Conservation (phyloP, 75 land plant genomes). For the Azolla pinnata region DNA sequence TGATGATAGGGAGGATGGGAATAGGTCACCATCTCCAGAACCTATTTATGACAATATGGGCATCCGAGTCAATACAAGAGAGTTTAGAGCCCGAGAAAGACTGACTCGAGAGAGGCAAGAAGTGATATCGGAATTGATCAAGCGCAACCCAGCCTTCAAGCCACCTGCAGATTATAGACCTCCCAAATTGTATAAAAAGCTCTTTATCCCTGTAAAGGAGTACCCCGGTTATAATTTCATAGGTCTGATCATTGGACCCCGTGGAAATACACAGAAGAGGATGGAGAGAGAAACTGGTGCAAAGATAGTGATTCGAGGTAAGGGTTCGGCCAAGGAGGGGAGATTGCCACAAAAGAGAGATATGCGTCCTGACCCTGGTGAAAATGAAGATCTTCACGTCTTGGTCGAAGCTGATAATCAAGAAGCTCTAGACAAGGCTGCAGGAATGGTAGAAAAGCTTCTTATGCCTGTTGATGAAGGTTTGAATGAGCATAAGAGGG, state of each 20-base stretch:
- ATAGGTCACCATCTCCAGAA: constrained; percentile 83
- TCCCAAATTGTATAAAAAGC: constrained; percentile 82
- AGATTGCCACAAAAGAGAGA: constrained; percentile 72
- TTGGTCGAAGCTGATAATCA: constrained; percentile 88
- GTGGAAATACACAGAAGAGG: constrained; percentile 98
- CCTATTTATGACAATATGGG: constrained; percentile 96
- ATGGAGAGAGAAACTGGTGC: constrained; percentile 99
- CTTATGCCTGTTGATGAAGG: constrained; percentile 89
- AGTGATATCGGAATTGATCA: constrained; percentile 68
- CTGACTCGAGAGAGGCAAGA: constrained; percentile 72
- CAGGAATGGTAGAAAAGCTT: constrained; percentile 86
- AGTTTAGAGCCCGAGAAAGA: constrained; percentile 73
- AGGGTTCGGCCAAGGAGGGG: constrained; percentile 89
- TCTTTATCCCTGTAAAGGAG: constrained; percentile 91
- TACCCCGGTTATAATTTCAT: constrained; percentile 96
- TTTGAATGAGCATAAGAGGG: constrained; percentile 85
- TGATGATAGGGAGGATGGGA: constrained; percentile 73
- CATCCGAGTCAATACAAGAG: constrained; percentile 74
- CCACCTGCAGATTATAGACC: constrained; percentile 95
- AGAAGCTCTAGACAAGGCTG: constrained; percentile 79
- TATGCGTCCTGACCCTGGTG: constrained; percentile 65
- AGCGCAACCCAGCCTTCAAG: constrained; percentile 72
- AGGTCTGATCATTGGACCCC: constrained; percentile 89
- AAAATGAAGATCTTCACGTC: constrained; percentile 96
- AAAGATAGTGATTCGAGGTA: constrained; percentile 89